phyloP scores from a whole-genome alignment of 768 basidiomycete genomes.

The Coprinellus aureogranulatus region DNA sequence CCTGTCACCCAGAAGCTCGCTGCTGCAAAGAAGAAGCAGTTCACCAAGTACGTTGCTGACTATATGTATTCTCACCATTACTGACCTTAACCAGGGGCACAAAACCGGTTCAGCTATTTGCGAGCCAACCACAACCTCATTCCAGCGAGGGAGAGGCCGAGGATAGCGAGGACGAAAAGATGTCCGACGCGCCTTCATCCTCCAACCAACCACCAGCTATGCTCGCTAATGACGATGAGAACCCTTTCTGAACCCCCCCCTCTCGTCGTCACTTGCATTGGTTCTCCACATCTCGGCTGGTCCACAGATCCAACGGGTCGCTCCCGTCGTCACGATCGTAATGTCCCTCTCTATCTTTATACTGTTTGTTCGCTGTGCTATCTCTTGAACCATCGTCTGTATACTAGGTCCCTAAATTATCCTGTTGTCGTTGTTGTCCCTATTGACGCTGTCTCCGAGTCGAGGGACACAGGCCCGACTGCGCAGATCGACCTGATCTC shows the following conservation, averaged over 20 bases:
- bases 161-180: slow-evolving; percentile 38
- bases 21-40: slow-evolving; percentile 91
- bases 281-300: slow-evolving; percentile 5
- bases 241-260: slow-evolving; percentile 56
- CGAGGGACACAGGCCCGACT: neutral
- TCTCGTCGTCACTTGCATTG: slow-evolving; percentile 6
- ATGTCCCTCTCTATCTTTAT: slow-evolving; percentile 1
- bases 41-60: slow-evolving; percentile 67
- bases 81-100: slow-evolving; percentile 41
- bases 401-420: neutral
- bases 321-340: neutral
- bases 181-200: slow-evolving; percentile 15
- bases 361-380: slow-evolving; percentile 4
- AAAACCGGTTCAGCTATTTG: slow-evolving; percentile 64
- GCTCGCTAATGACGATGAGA: slow-evolving; percentile 58
- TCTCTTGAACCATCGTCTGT: slow-evolving; percentile 1
- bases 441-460: neutral
- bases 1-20: slow-evolving; percentile 90
- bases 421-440: neutral
- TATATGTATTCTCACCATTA: slow-evolving; percentile 1
- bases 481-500: neutral
- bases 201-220: slow-evolving; percentile 4
- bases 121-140: slow-evolving; percentile 25
- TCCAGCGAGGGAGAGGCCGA: slow-evolving; percentile 35
- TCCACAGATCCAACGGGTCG: neutral